phyloP scores from a whole-genome alignment of 345 rosid species.

The Erucastrum elatum region DNA sequence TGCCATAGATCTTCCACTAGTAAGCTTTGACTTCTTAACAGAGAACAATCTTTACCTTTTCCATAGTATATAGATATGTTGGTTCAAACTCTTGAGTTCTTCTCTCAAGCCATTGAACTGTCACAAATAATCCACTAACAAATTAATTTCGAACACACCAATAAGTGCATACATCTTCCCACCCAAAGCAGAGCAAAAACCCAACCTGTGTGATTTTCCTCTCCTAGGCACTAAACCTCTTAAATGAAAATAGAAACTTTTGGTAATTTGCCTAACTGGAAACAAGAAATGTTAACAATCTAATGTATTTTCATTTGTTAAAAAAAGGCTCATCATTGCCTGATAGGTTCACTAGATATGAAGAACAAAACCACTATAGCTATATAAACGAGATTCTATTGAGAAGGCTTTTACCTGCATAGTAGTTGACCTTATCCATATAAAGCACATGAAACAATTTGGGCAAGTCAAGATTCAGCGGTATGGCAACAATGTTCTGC shows the following conservation, averaged over 20 bases:
- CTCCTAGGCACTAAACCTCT: background rate
- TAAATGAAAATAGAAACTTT: background rate
- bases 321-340: background rate
- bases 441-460: slow-evolving; percentile 70
- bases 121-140: slow-evolving; percentile 19
- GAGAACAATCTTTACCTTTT: slow-evolving; percentile 60
- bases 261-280: background rate
- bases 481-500: slow-evolving; percentile 81
- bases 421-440: slow-evolving; percentile 70
- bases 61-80: slow-evolving; percentile 83
- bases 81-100: slow-evolving; percentile 86
- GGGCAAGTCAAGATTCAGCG: slow-evolving; percentile 70
- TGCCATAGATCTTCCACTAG: slow-evolving; percentile 3
- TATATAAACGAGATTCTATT: background rate
- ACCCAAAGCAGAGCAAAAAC: slow-evolving; percentile 1
- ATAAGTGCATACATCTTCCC: slow-evolving; percentile 9
- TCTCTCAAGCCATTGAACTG: slow-evolving; percentile 86
- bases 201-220: background rate
- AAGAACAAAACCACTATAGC: background rate
- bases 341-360: slow-evolving; percentile 4
- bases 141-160: background rate
- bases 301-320: background rate
- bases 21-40: background rate
- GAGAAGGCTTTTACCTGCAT: slow-evolving; percentile 61
- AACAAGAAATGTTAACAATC: slow-evolving; percentile 1